Percentiles rank a stretch among this genome's conserved stretches.
These are phyloP conservation scores for Wallacemonas sp. DNA, from an alignment of 208 protist genomes.

Conservation along the genomic window DNA sequence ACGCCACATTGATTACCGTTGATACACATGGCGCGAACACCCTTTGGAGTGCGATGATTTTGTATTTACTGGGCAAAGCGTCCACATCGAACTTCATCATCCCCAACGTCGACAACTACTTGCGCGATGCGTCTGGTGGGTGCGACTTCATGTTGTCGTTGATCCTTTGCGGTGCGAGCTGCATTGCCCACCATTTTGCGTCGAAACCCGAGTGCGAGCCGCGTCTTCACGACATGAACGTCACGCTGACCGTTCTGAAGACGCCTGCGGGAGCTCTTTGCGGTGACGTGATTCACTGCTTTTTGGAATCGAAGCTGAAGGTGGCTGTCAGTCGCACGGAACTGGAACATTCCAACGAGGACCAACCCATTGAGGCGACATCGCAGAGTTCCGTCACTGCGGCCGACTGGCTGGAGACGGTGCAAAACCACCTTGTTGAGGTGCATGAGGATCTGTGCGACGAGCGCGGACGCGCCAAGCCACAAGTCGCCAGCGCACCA, in stretches of 20 bases:
- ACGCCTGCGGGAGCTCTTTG: not conserved
- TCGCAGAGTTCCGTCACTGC: not conserved
- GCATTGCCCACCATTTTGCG: constrained; percentile 39
- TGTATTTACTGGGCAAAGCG: not conserved
- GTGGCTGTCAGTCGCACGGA: constrained; percentile 6
- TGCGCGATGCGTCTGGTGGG: constrained; percentile 27
- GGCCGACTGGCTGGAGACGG: constrained; percentile 21
- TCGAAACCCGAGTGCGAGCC: not conserved
- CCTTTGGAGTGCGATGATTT: constrained; percentile 7
- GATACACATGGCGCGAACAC: constrained; percentile 15
- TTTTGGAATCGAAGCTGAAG: constrained; percentile 16
- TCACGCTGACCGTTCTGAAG: constrained; percentile 18
- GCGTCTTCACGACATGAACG: not conserved
- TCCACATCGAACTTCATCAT: constrained; percentile 29
- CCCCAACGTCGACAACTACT: constrained; percentile 42
- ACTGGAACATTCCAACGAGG: not conserved
- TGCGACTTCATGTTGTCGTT: constrained; percentile 57
- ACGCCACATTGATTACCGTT: not conserved
- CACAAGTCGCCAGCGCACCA: not conserved
- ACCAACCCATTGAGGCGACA: not conserved
- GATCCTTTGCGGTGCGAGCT: constrained; percentile 34
- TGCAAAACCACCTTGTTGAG: constrained; percentile 17
- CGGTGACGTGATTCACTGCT: constrained; percentile 17
- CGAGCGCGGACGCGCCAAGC: not conserved
- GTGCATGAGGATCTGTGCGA: constrained; percentile 27